Evolutionary conservation across 163 green algal genomes (phyloP), one percentile per base, ranked within the genome.

Genomic region (Chlamydomonas reinhardtii): DNA sequence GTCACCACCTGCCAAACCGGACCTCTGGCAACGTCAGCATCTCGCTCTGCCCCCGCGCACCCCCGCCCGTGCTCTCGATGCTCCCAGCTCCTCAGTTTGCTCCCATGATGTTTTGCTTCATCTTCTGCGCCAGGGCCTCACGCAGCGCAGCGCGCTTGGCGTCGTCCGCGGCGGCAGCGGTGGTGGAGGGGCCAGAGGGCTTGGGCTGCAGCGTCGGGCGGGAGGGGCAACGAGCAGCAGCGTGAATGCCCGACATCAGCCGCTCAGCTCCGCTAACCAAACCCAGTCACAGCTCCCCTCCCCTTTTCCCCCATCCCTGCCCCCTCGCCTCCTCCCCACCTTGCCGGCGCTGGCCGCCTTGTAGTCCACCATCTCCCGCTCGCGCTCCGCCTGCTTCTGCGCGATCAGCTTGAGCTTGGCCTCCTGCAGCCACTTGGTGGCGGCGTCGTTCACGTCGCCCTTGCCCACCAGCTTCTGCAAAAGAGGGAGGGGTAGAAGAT

Each of bases 341-440:
- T 91, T 87, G 35, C 76, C 88, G 20, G 83, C 39, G 15, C 22
- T 72, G 59, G 65, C 27, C 6, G 48, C 56, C 74, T 86, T 83
- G 80, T 89, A 91, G 25, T n/a, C 81, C n/a, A 61, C 82, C 35
- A 88, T 89, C 85, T 92, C 85, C 11, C 62, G 64, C 32, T 92
- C 89, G 0, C 89, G 76, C 76, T 92, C 89, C 76, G 68, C 70
- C 76, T 88, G 78, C 85, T 92, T 92, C 66, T 88, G 70, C 6
- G 85, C 89, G 27, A 92, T 48, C 20, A 92, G 78, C 85, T 92
- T 90, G 52, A 76, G 48, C 85, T 92, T 92, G 25, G 83, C 80
- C 20, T 92, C 85, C 43, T 86, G 72, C 64, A 90, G 69, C 84
- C 78, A 89, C 31, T 73, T 64, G 39, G 69, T 73, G 20, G 85